phyloP scores from a whole-genome alignment of 2,329 filamentous ascomycete genomes.

The Neobulgaria alba region DNA sequence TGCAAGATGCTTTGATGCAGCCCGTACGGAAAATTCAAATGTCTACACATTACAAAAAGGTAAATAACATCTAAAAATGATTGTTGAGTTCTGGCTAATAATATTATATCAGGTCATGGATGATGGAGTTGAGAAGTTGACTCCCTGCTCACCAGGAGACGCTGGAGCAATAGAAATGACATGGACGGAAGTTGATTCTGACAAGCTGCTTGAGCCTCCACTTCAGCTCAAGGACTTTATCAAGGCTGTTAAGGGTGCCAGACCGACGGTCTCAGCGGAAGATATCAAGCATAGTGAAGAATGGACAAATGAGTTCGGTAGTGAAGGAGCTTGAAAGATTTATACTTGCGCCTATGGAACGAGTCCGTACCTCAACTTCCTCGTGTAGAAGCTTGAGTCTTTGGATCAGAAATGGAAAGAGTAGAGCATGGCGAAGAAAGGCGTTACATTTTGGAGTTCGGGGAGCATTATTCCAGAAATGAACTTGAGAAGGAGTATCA shows the following conservation, averaged over 20 bases:
- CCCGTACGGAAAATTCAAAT: conserved; percentile 94
- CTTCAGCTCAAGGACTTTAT: conserved; percentile 88
- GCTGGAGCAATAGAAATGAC: conserved; percentile 82
- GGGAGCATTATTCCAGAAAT: conserved; percentile 3
- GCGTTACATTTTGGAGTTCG: conserved; percentile 16
- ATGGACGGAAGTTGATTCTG: conserved; percentile 79
- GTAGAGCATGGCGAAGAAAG: conserved; percentile 14
- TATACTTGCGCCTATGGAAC: no score
- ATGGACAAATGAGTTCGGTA: conserved; percentile 95
- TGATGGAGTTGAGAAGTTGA: conserved; percentile 61
- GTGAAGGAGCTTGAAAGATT: conserved; percentile 65
- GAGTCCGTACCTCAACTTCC: conserved; percentile 1
- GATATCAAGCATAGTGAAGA: conserved; percentile 79
- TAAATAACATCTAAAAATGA: no score
- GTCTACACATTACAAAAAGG: conserved; percentile 95
- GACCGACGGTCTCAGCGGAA: conserved; percentile 82
- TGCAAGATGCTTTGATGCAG: conserved; percentile 95
- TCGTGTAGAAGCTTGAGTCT: neutral
- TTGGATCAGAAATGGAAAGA: neutral
- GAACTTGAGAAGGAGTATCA: conserved; percentile 5
- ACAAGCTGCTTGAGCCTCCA: conserved; percentile 77
- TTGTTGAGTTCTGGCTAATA: no score
- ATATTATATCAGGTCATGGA: conserved; percentile 50
- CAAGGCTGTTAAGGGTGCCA: conserved; percentile 77
- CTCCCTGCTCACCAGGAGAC: conserved; percentile 91